Evolutionary conservation across 2,329 filamentous ascomycete species (phyloP).

Genomic region (Metarhizium anisopliae): DNA sequence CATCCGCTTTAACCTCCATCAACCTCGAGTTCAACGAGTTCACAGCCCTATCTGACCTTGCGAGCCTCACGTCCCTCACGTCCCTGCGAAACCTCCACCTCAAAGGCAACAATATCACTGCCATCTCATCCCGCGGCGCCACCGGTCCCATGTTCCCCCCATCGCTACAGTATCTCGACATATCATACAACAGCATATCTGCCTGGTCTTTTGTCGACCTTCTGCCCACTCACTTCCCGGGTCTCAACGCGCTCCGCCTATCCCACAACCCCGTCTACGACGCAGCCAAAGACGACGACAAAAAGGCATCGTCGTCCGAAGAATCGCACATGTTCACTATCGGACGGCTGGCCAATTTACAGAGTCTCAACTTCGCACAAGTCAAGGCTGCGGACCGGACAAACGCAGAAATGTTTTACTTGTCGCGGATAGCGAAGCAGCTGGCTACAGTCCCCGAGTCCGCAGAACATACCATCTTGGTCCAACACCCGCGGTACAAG

Average conservation of each 20-base stretch:
- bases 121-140: slow-evolving; percentile 20
- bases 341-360: slow-evolving; percentile 60
- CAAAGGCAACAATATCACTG: slow-evolving; percentile 64
- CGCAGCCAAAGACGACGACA: slow-evolving; percentile 30
- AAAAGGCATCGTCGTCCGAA: slow-evolving; percentile 49
- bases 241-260: slow-evolving; percentile 65
- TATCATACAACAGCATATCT: slow-evolving; percentile 62
- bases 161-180: slow-evolving; percentile 55
- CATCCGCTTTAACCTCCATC: slow-evolving; percentile 48
- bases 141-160: slow-evolving; percentile 39
- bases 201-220: slow-evolving; percentile 68
- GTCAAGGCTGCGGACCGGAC: slow-evolving; percentile 66
- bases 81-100: slow-evolving; percentile 56
- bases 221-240: slow-evolving; percentile 60
- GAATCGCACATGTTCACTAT: slow-evolving; percentile 86
- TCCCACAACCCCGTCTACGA: slow-evolving; percentile 80
- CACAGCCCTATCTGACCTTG: slow-evolving; percentile 46
- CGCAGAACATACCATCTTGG: slow-evolving; percentile 45
- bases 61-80: slow-evolving; percentile 39
- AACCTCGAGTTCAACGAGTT: slow-evolving; percentile 68
- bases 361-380: slow-evolving; percentile 62
- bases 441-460: slow-evolving; percentile 50
- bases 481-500: slow-evolving; percentile 59
- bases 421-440: slow-evolving; percentile 72
- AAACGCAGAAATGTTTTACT: slow-evolving; percentile 90